Percentiles rank a stretch among this genome's conserved stretches.
Conservation (phyloP, 2,329 filamentous ascomycete species). For the Penicillium freii region DNA sequence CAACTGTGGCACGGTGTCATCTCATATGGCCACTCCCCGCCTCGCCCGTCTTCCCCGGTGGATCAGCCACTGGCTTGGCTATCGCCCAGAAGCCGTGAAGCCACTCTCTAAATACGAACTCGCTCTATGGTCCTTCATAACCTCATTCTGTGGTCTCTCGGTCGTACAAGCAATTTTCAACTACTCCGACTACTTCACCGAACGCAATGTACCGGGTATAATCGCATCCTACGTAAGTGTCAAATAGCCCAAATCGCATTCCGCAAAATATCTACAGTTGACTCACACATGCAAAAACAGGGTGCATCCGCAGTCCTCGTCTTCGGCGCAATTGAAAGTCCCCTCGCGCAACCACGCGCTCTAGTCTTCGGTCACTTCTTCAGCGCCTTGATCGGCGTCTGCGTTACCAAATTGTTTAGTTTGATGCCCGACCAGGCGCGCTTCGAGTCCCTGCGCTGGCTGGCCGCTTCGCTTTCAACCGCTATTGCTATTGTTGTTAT, state of each 20-base stretch:
- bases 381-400: conserved; percentile 31
- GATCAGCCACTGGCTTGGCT: conserved; percentile 32
- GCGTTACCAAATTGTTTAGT: conserved; percentile 34
- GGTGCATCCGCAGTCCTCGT: conserved; percentile 36
- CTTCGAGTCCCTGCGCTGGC: conserved; percentile 30
- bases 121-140: conserved; percentile 30
- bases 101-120: conserved; percentile 24
- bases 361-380: conserved; percentile 36
- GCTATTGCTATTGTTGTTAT: conserved; percentile 31
- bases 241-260: not conserved
- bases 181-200: conserved; percentile 28
- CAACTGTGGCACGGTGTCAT: not conserved
- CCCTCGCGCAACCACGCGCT: conserved; percentile 34
- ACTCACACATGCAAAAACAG: conserved; percentile 8
- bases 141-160: conserved; percentile 28
- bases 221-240: conserved; percentile 28
- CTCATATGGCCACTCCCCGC: conserved; percentile 19
- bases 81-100: conserved; percentile 23
- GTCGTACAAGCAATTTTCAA: conserved; percentile 28
- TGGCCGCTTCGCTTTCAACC: conserved; percentile 34
- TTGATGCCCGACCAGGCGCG: conserved; percentile 32
- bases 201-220: conserved; percentile 28
- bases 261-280: not conserved
- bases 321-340: conserved; percentile 34
- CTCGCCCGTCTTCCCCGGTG: conserved; percentile 27